These are phyloP conservation scores for Exserohilum rostratum DNA, from an alignment of 2,329 filamentous ascomycete species.

Conservation along the genomic window DNA sequence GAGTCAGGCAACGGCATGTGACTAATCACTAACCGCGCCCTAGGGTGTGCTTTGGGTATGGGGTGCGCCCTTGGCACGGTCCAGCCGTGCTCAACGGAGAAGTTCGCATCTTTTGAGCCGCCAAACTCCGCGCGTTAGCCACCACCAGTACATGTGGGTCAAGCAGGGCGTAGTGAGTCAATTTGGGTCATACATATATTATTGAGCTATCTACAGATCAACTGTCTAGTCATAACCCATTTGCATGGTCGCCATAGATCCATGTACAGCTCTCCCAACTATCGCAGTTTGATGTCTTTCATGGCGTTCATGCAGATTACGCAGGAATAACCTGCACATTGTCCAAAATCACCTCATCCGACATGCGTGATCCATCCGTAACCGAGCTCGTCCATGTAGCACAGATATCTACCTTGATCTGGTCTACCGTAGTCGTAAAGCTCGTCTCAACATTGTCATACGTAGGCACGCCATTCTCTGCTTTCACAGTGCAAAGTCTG, in stretches of 20 bases:
- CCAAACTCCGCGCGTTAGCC: neutral
- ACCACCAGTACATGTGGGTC: neutral
- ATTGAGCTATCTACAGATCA: too few relatives aligned
- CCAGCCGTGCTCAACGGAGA: neutral
- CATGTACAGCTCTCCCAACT: neutral
- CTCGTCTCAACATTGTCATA: neutral
- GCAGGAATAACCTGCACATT: neutral
- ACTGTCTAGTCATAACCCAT: too few relatives aligned
- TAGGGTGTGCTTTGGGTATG: conserved; percentile 1
- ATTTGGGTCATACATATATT: too few relatives aligned
- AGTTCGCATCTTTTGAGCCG: neutral
- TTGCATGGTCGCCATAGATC: too few relatives aligned
- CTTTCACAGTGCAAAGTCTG: neutral
- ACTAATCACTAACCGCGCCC: conserved; percentile 9
- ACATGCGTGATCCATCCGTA: neutral
- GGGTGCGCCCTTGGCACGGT: conserved; percentile 1
- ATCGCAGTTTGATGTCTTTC: neutral
- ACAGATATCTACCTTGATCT: neutral
- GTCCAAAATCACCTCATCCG: neutral
- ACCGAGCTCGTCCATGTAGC: neutral
- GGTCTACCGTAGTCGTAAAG: neutral
- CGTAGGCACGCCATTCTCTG: neutral
- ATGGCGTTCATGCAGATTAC: neutral
- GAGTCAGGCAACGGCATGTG: conserved; percentile 3
- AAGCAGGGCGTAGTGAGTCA: neutral